These are phyloP conservation scores for Vinca minor DNA, from an alignment of 257 asterid genomes.

Conservation along the genomic window DNA sequence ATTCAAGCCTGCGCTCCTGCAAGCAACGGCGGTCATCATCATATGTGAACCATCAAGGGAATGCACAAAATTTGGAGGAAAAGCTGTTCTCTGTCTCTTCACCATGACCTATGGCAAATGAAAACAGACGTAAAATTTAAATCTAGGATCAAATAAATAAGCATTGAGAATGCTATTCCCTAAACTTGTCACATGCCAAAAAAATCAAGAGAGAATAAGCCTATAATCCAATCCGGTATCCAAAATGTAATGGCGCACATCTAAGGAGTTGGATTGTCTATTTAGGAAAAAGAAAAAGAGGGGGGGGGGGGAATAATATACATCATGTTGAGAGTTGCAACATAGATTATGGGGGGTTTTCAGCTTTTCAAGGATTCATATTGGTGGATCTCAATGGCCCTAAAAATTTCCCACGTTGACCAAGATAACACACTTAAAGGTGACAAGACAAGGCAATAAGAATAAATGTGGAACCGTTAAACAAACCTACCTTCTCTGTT, in stretches of 20 bases:
- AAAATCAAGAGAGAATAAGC: constrained; percentile 5
- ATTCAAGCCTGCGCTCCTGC: constrained; percentile 76
- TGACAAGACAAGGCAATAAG: neutral
- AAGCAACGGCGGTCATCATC: constrained; percentile 99
- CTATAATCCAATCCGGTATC: too few relatives aligned
- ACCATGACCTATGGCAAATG: constrained; percentile 58
- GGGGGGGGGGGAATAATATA: too few relatives aligned
- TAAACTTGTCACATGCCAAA: neutral
- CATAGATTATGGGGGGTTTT: too few relatives aligned
- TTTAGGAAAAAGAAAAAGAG: neutral
- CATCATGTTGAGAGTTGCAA: too few relatives aligned
- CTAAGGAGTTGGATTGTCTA: neutral
- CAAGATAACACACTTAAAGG: neutral
- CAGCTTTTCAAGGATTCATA: neutral
- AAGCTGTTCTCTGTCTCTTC: constrained; percentile 88
- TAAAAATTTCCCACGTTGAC: neutral
- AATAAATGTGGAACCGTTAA: neutral
- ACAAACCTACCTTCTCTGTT: constrained; percentile 57
- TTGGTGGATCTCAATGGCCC: neutral
- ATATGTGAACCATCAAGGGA: constrained; percentile 96
- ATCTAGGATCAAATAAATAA: neutral
- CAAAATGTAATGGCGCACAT: too few relatives aligned
- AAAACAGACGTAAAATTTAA: constrained; percentile 6
- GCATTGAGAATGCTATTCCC: neutral
- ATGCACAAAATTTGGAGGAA: constrained; percentile 95